Base-by-base conservation (phyloP, 441 rosid species). In the Aleurites moluccanus region DNA sequence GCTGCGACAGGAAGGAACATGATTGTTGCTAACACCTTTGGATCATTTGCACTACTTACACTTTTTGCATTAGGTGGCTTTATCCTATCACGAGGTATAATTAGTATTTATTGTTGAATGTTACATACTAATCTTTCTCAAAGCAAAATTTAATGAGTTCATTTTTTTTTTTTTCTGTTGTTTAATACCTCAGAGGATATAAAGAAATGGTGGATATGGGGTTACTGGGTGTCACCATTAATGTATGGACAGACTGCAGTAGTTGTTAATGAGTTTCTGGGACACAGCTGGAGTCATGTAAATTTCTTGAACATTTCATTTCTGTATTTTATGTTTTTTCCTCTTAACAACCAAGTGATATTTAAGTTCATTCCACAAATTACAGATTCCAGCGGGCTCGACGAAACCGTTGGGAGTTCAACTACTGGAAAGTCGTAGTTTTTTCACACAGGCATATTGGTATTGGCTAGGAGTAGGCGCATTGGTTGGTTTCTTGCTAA, bases 141-240 rank as follows among this genome's bases (percentile, higher is more conserved):
- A 4, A 14, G 18, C 20, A 28, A 14, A 27, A 14, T 30, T 14
- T 0, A 9, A 60, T 27, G 9, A 60, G 18, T 28, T 27, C 15
- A 6, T 28, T 14, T 13, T 60, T 25, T 28, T 14, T 13, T 60
- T 25, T 25, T 59, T 50, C 21, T 20, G 2, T 60, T 28, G 35
- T 28, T 4, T 60, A 28, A 27, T 60, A 13, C 5, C 38, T 60
- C 84, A 88, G 92, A 88, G 10, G 77, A 83, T 66, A 80, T 88
- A 10, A 88, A 87, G 84, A 83, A 85, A 70, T 92, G 97, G 96
- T 89, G 90, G 96, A 78, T 79, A 70, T 92, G 94, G 97, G 96
- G 86, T 75, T 92, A 81, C 77, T 92, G 92, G 94, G 35, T 73
- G 64, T 92, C 97, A 2, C 97, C 94, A 15, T 45, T 92, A 67